Evolutionary conservation across 2,329 filamentous ascomycete genomes (phyloP).

Genomic region (Colletotrichum noveboracense): DNA sequence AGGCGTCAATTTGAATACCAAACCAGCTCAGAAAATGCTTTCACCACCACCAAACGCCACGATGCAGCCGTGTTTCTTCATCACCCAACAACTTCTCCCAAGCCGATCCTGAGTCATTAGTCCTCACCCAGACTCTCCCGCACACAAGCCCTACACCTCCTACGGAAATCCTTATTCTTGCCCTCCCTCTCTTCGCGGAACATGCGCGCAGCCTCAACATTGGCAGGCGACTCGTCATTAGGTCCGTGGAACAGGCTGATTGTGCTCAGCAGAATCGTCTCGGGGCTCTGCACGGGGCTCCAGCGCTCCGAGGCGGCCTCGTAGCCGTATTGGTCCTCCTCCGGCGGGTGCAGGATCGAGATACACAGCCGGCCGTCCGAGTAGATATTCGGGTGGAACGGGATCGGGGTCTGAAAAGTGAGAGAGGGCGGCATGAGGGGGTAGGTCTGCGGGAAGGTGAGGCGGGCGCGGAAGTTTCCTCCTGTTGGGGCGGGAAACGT

Average conservation of each 20-base stretch:
- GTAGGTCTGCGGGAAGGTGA: conserved; percentile 85
- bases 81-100: background rate
- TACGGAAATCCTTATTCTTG: conserved; percentile 74
- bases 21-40: background rate
- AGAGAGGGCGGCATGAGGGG: conserved; percentile 88
- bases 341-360: conserved; percentile 93
- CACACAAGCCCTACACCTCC: conserved; percentile 77
- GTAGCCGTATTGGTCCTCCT: conserved; percentile 94
- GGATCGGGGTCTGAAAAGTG: conserved; percentile 82
- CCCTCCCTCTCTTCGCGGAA: conserved; percentile 78
- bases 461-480: conserved; percentile 86
- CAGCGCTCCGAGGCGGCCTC: conserved; percentile 90
- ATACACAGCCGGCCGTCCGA: conserved; percentile 89
- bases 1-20: background rate
- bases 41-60: background rate
- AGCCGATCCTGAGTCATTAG: too few species aligned
- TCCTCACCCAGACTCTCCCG: conserved; percentile 79
- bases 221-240: conserved; percentile 95
- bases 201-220: conserved; percentile 89
- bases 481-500: conserved; percentile 64
- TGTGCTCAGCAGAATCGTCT: conserved; percentile 90
- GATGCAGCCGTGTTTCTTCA: background rate
- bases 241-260: conserved; percentile 92
- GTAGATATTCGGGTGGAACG: conserved; percentile 96
- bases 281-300: conserved; percentile 92